A percentile compares a stretch with the other conserved stretches of the same genome.
phyloP scores from a whole-genome alignment of 2,329 filamentous ascomycete genomes.

The Scedosporium apiospermum region DNA sequence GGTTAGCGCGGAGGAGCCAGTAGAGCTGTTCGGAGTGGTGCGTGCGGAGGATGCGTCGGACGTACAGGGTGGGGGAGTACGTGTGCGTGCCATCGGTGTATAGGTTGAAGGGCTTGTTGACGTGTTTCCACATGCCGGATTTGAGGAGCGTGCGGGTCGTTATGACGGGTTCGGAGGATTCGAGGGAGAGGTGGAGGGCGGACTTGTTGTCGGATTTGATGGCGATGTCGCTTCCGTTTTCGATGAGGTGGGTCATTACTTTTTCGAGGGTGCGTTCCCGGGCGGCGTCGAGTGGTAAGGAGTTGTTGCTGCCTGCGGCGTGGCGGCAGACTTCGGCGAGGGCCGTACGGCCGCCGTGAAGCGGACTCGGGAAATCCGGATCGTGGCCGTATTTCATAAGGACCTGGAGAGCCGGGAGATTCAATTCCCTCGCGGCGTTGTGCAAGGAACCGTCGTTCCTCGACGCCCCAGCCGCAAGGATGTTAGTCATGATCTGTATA shows the following conservation, averaged over 20 bases:
- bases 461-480: constrained; percentile 46
- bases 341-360: constrained; percentile 53
- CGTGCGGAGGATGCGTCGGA: constrained; percentile 34
- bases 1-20: constrained; percentile 39
- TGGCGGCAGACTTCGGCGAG: constrained; percentile 54
- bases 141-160: constrained; percentile 51
- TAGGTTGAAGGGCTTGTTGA: constrained; percentile 51
- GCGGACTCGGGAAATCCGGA: constrained; percentile 53
- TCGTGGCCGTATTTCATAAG: constrained; percentile 52
- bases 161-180: constrained; percentile 42
- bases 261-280: constrained; percentile 46
- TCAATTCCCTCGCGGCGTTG: constrained; percentile 51
- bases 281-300: constrained; percentile 31
- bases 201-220: constrained; percentile 49
- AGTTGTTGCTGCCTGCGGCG: constrained; percentile 28
- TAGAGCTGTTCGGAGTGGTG: constrained; percentile 33
- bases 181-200: constrained; percentile 49
- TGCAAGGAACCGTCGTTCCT: constrained; percentile 59
- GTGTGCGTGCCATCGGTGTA: constrained; percentile 42
- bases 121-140: constrained; percentile 53
- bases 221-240: constrained; percentile 45
- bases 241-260: constrained; percentile 46
- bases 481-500: constrained; percentile 41
- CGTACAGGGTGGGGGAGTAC: constrained; percentile 58
- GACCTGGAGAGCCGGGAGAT: constrained; percentile 44